Evolutionary conservation across 208 protist species (phyloP).

Genomic region (Leishmania braziliensis): DNA sequence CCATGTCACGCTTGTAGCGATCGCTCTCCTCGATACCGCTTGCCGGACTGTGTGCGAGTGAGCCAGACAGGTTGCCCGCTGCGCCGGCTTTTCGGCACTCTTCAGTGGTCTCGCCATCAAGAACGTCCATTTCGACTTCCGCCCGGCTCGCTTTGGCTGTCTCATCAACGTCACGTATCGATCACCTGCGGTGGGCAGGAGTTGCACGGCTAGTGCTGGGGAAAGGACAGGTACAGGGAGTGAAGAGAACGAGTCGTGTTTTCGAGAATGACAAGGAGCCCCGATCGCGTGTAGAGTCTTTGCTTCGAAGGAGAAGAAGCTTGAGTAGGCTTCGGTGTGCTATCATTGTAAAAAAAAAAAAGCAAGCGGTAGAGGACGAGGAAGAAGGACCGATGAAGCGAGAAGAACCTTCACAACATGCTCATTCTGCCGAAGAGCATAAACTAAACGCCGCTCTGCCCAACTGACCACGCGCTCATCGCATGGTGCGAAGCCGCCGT

Average conservation of each 20-base stretch:
- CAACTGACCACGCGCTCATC: neutral
- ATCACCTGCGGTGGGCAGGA: neutral
- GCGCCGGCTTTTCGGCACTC: neutral
- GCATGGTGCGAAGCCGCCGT: neutral
- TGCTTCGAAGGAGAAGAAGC: neutral
- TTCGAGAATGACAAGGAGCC: neutral
- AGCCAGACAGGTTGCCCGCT: neutral
- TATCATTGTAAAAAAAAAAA: neutral
- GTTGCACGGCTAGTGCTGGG: neutral
- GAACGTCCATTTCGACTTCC: neutral
- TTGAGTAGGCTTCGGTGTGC: too few species aligned
- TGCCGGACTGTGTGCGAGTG: neutral
- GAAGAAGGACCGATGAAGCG: neutral
- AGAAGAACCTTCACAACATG: neutral
- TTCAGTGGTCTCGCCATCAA: neutral
- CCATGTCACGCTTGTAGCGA: constrained; percentile 2
- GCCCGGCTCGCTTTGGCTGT: neutral
- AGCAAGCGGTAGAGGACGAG: neutral
- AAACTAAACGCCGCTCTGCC: neutral
- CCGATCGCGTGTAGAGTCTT: neutral
- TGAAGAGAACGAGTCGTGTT: neutral
- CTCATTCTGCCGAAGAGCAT: neutral
- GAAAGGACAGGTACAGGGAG: neutral
- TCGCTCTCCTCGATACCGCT: neutral
- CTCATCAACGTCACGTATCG: neutral